Evolutionary conservation across 2,329 filamentous ascomycete species (phyloP).

Genomic region (Pyrenophora teres): DNA sequence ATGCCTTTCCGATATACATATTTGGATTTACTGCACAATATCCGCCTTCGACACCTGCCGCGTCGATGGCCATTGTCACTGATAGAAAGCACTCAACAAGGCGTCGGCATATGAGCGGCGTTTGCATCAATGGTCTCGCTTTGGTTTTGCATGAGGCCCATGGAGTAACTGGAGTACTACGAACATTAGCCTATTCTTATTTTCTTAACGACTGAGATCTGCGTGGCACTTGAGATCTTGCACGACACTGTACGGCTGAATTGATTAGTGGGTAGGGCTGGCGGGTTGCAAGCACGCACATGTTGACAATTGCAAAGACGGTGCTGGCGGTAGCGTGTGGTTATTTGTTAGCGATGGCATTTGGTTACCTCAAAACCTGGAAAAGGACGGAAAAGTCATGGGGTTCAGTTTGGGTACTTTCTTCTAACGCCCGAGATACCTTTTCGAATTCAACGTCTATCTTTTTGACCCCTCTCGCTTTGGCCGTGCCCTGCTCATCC

Average conservation of each 20-base stretch:
- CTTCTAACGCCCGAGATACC: conserved; percentile 23
- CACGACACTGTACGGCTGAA: conserved; percentile 31
- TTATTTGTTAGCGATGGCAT: conserved; percentile 15
- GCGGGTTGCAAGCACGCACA: conserved; percentile 3
- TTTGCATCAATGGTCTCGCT: conserved; percentile 41
- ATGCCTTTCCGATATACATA: conserved; percentile 23
- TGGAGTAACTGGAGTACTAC: conserved; percentile 39
- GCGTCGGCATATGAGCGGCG: conserved; percentile 46
- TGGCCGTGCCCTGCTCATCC: not conserved
- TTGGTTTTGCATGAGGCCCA: conserved; percentile 37
- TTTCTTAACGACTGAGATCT: conserved; percentile 19
- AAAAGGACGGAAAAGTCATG: conserved; percentile 24
- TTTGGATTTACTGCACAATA: conserved; percentile 33
- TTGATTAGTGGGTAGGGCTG: conserved; percentile 14
- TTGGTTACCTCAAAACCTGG: conserved; percentile 12
- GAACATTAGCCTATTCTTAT: conserved; percentile 22
- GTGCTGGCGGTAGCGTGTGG: conserved; percentile 12
- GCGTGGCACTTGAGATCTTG: conserved; percentile 23
- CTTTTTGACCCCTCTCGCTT: conserved; percentile 1
- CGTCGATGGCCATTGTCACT: conserved; percentile 29
- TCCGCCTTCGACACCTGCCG: conserved; percentile 34
- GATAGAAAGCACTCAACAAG: conserved; percentile 40
- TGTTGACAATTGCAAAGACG: conserved; percentile 4
- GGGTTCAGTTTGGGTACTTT: conserved; percentile 18
- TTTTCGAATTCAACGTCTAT: conserved; percentile 18